Percentiles rank a stretch among this genome's conserved stretches.
phyloP scores from a whole-genome alignment of 805 yeast genomes.

The Blastobotrys mokoenaii region DNA sequence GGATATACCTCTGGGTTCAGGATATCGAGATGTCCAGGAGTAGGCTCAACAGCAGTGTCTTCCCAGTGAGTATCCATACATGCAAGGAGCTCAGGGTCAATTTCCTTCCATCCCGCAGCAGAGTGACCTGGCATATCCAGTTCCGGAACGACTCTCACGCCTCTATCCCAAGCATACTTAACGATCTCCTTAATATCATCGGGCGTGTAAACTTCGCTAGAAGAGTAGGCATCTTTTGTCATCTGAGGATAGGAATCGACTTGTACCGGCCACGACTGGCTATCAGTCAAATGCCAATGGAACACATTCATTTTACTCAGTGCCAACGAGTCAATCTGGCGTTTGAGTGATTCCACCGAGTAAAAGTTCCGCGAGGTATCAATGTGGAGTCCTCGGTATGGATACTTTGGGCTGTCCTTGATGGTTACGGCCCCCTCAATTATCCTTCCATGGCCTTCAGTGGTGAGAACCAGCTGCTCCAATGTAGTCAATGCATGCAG shows the following conservation, averaged over 20 bases:
- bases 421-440: conserved; percentile 30
- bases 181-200: conserved; percentile 26
- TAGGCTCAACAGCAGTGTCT: conserved; percentile 31
- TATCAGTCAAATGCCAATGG: conserved; percentile 35
- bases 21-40: conserved; percentile 34
- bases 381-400: conserved; percentile 34
- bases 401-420: conserved; percentile 29
- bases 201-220: conserved; percentile 25
- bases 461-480: conserved; percentile 31
- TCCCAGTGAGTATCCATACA: conserved; percentile 27
- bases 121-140: conserved; percentile 36
- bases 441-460: conserved; percentile 17
- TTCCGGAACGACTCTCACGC: conserved; percentile 35
- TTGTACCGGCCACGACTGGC: conserved; percentile 35
- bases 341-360: conserved; percentile 21
- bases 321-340: conserved; percentile 33
- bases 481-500: conserved; percentile 33
- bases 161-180: conserved; percentile 28
- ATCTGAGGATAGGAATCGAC: conserved; percentile 30
- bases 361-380: conserved; percentile 34
- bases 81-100: conserved; percentile 26
- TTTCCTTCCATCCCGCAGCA: conserved; percentile 31
- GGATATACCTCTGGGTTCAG: conserved; percentile 27
- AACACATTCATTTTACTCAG: conserved; percentile 32
- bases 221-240: conserved; percentile 32